These are phyloP conservation scores for Leccinum proximum DNA, from an alignment of 1,284 basidiomycete genomes.

Conservation along the genomic window DNA sequence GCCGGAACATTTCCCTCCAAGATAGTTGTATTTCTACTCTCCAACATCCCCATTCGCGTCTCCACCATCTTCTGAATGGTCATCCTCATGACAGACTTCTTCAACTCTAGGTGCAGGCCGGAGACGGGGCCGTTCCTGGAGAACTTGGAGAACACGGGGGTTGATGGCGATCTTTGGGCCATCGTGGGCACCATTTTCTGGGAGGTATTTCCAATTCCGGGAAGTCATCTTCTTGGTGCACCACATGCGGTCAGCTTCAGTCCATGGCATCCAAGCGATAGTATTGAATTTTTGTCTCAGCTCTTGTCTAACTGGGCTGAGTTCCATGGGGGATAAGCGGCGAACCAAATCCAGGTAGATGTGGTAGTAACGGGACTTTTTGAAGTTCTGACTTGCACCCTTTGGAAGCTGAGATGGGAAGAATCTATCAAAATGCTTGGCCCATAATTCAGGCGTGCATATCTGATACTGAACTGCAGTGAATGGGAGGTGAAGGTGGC, in stretches of 20 bases:
- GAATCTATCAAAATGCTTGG: not conserved
- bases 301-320: not conserved
- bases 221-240: not conserved
- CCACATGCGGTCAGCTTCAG: slow-evolving; percentile 2
- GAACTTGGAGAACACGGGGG: not conserved
- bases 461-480: not conserved
- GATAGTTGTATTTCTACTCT: not conserved
- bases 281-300: not conserved
- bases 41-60: not conserved
- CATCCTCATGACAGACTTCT: not conserved
- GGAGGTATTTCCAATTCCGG: not conserved
- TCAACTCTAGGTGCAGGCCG: not conserved
- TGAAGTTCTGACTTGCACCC: not conserved
- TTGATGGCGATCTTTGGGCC: not conserved
- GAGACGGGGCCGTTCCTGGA: not conserved
- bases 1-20: not conserved
- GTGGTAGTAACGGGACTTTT: not conserved
- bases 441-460: not conserved
- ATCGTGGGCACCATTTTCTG: not conserved
- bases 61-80: not conserved
- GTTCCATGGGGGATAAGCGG: not conserved
- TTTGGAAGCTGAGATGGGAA: not conserved
- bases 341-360: not conserved
- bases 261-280: not conserved
- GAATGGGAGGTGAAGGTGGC: not conserved